Base-by-base conservation (phyloP, 768 basidiomycete species). In the Mycena vitilis region DNA sequence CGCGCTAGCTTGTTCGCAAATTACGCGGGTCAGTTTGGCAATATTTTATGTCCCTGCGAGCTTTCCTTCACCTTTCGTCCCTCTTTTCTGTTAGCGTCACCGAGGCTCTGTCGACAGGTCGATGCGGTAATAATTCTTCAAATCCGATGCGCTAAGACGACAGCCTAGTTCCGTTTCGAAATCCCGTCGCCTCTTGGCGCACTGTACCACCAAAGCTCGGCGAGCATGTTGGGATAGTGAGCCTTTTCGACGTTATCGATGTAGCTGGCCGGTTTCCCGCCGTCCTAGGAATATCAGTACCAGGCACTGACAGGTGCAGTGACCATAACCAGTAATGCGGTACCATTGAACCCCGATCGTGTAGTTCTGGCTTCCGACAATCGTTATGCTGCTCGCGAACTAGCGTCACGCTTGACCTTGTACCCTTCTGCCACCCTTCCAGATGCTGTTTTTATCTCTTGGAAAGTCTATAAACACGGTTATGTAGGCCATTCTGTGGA, bases 241-340 rank as follows among this genome's bases (percentile, higher is more conserved):
- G 11, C 12, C 34, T 40, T 60, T 30, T 37, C 49, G 47, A 49
- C 52, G 51, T 44, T 34, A 58, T 30, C 45, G 30, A 40, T 44
- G 49, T 40, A 51, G 49, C 25, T 40, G 48, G 20, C 42, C 6
- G n/a, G n/a, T n/a, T n/a, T n/a, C n/a, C n/a, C n/a, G n/a, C 34
- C 44, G 42, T 48, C 55, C 62, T 30, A 34, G 22, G 36, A 60
- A 9, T 59, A 22, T 52, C 56, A 54, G 34, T 30, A 53, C 42
- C 49, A 65, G 64, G 64, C 30, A 59, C 64, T 54, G 57, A 52
- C 57, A 65, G 64, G 25, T 45, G 16, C 44, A 8, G 4, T n/a
- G 40, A 38, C 37, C 55, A 37, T 48, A 30, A 37, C 42, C 53
- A 23, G 44, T 34, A 56, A 16, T n/a, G 37, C 54, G 63, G 34